Percentiles rank a stretch among this genome's conserved stretches.
Evolutionary conservation across 345 rosid genomes (phyloP).

Genomic region (Alliaria petiolata): DNA sequence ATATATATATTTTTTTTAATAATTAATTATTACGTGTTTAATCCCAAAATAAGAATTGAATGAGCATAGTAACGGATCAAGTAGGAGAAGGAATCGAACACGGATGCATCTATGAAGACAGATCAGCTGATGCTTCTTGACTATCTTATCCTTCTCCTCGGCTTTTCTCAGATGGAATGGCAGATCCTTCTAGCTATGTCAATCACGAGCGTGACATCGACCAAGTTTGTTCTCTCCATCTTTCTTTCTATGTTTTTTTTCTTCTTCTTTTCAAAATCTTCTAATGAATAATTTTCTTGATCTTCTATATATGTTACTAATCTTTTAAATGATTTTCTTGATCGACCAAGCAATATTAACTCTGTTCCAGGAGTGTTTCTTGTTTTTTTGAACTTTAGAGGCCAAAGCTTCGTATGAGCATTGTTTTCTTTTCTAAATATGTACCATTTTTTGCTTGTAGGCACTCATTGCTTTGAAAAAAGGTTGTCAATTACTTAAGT

Average conservation of each 20-base stretch:
- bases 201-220: conserved; percentile 83
- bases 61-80: conserved; percentile 23
- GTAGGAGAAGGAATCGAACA: conserved; percentile 47
- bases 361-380: too few species aligned
- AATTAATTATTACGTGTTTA: too few species aligned
- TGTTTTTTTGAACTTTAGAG: too few species aligned
- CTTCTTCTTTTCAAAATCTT: too few species aligned
- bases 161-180: conserved; percentile 95
- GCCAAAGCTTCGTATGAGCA: background rate
- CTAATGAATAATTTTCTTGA: background rate
- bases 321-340: too few species aligned
- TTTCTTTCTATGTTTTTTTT: background rate
- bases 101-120: conserved; percentile 89
- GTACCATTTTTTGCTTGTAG: conserved; percentile 46
- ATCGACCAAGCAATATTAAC: too few species aligned
- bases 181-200: conserved; percentile 78
- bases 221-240: conserved; percentile 44
- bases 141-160: conserved; percentile 29
- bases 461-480: conserved; percentile 77
- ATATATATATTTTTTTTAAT: too few species aligned
- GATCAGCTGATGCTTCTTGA: conserved; percentile 56
- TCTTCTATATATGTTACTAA: too few species aligned
- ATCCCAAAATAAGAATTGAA: background rate
- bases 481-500: conserved; percentile 83
- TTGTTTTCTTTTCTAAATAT: too few species aligned